phyloP scores from a whole-genome alignment of 305 asterid genomes.

The Coffea humblotiana region DNA sequence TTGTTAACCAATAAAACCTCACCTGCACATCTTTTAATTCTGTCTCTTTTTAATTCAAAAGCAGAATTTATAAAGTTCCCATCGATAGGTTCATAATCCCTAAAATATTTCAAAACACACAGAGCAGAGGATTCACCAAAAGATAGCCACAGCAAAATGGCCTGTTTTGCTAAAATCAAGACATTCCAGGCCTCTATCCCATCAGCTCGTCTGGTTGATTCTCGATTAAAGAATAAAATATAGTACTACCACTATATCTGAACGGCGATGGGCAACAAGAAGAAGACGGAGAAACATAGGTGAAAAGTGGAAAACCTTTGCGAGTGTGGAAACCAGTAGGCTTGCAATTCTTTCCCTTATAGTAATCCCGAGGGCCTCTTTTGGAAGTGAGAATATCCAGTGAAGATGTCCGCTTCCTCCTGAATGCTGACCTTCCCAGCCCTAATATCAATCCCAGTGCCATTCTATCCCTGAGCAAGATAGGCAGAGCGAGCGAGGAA shows the following conservation, averaged over 20 bases:
- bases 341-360: conserved; percentile 85
- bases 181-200: neutral
- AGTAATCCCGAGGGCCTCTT: conserved; percentile 56
- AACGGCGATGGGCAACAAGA: no score
- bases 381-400: conserved; percentile 76
- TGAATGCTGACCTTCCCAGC: conserved; percentile 57
- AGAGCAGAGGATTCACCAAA: neutral
- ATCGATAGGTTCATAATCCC: neutral
- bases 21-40: neutral
- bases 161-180: neutral
- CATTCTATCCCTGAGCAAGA: conserved; percentile 30
- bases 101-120: neutral
- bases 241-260: no score
- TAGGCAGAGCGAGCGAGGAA: no score
- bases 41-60: neutral
- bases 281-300: neutral
- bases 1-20: neutral
- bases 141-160: neutral
- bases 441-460: conserved; percentile 74
- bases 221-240: no score
- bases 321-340: conserved; percentile 93
- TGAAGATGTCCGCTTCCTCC: conserved; percentile 75
- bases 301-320: conserved; percentile 45
- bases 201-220: neutral
- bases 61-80: no score